Percentiles rank a stretch among this genome's conserved stretches.
These are phyloP conservation scores for Chaetoceros tenuissimus DNA, from an alignment of 108 stramenopile species.

Conservation along the genomic window DNA sequence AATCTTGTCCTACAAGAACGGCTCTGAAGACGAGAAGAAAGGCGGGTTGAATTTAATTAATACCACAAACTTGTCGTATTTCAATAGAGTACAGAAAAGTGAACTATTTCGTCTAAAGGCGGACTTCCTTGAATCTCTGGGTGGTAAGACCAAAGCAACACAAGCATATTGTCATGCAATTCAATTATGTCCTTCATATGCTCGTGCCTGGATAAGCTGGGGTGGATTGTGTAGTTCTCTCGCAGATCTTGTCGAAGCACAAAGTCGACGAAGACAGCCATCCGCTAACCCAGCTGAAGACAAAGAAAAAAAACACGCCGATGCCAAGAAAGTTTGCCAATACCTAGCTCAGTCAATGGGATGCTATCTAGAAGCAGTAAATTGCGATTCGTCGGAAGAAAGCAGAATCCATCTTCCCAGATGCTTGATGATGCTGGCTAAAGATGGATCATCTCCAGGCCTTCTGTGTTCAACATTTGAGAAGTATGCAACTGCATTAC, in stretches of 20 bases:
- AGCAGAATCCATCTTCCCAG: conserved; percentile 78
- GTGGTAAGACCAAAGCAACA: conserved; percentile 73
- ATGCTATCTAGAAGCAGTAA: conserved; percentile 85
- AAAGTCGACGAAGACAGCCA: conserved; percentile 16
- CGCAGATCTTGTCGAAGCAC: conserved; percentile 36
- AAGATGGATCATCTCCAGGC: conserved; percentile 67
- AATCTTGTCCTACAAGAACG: conserved; percentile 67
- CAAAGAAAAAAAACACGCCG: conserved; percentile 27
- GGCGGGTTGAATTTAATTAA: conserved; percentile 90
- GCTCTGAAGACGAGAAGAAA: conserved; percentile 50
- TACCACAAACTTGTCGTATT: conserved; percentile 90
- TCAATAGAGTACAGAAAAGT: conserved; percentile 76
- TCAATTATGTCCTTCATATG: conserved; percentile 82
- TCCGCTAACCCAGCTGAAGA: conserved; percentile 14
- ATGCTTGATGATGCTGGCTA: conserved; percentile 81
- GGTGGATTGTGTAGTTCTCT: conserved; percentile 81
- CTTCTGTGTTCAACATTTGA: conserved; percentile 72
- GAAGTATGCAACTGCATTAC: conserved; percentile 50
- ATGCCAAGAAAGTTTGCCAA: conserved; percentile 67
- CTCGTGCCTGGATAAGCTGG: conserved; percentile 89
- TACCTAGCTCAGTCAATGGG: conserved; percentile 89
- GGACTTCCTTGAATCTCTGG: conserved; percentile 58
- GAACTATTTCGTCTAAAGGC: conserved; percentile 92
- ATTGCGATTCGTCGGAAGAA: conserved; percentile 60
- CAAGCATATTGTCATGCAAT: conserved; percentile 87